Conservation (phyloP, 768 basidiomycete genomes). For the Inosperma sp. region DNA sequence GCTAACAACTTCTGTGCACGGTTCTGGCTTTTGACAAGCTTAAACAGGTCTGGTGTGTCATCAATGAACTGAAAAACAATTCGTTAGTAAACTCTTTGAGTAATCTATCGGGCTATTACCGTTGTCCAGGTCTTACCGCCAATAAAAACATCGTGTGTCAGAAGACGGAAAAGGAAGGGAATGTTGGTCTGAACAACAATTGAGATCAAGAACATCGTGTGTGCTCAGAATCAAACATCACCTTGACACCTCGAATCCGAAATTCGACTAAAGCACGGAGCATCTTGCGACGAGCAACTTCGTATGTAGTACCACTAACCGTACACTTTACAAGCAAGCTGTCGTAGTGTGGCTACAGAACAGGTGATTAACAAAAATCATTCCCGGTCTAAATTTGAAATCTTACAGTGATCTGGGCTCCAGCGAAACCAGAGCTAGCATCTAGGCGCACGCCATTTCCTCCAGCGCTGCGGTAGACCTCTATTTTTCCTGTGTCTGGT, state of each 20-base stretch:
- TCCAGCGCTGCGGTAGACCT: slow-evolving; percentile 97
- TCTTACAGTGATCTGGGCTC: slow-evolving; percentile 93
- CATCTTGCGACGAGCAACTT: slow-evolving; percentile 98
- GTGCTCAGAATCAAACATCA: slow-evolving; percentile 22
- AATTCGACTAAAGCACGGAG: slow-evolving; percentile 99
- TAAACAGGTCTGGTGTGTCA: slow-evolving; percentile 99
- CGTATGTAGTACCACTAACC: slow-evolving; percentile 95
- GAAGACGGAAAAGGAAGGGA: slow-evolving; percentile 96
- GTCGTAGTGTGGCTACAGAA: slow-evolving; percentile 88
- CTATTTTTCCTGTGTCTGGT: slow-evolving; percentile 98
- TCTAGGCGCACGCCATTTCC: slow-evolving; percentile 98
- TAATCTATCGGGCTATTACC: no score
- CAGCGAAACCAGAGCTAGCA: slow-evolving; percentile 95
- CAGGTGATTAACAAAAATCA: not conserved
- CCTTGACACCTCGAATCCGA: slow-evolving; percentile 98
- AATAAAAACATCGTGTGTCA: slow-evolving; percentile 95
- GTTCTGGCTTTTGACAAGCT: slow-evolving; percentile 95
- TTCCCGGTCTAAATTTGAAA: not conserved
- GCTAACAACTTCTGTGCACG: slow-evolving; percentile 96
- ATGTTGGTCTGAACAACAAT: slow-evolving; percentile 79
- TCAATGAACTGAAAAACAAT: slow-evolving; percentile 78
- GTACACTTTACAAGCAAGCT: slow-evolving; percentile 95
- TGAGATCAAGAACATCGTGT: not conserved
- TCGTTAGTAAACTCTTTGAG: no score
- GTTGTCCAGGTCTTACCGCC: slow-evolving; percentile 99